A percentile compares a stretch with the other conserved stretches of the same genome.
Evolutionary conservation across 2,329 filamentous ascomycete species (phyloP).

Genomic region (Trichoderma hamatum): DNA sequence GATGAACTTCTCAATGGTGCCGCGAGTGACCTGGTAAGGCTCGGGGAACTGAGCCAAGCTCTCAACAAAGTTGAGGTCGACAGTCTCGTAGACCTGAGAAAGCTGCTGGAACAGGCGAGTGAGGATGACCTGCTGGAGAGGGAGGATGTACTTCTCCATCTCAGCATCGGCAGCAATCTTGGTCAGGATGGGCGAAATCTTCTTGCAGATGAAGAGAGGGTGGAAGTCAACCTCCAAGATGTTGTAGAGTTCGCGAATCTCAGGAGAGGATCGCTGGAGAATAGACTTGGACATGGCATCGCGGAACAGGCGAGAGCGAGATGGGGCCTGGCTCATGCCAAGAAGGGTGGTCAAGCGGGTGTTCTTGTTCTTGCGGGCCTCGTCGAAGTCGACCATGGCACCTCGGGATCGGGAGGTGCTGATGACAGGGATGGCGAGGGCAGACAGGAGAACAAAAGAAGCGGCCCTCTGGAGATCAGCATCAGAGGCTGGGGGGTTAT

Average conservation of each 20-base stretch:
- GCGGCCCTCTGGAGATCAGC: conserved; percentile 91
- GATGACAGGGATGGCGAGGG: conserved; percentile 97
- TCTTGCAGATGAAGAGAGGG: conserved; percentile 96
- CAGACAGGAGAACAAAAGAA: conserved; percentile 92
- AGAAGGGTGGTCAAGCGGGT: conserved; percentile 93
- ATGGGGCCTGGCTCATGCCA: conserved; percentile 88
- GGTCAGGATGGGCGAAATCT: conserved; percentile 93
- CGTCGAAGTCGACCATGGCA: conserved; percentile 94
- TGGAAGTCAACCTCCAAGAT: conserved; percentile 99
- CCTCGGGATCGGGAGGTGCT: conserved; percentile 96
- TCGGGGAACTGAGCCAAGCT: conserved; percentile 94
- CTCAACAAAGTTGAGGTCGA: conserved; percentile 91
- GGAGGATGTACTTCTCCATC: conserved; percentile 95
- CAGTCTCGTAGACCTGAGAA: conserved; percentile 98
- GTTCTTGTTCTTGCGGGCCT: conserved; percentile 98
- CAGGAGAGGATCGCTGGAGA: conserved; percentile 86
- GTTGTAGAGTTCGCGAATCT: conserved; percentile 97
- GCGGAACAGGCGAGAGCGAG: conserved; percentile 88
- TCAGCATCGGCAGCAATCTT: conserved; percentile 92
- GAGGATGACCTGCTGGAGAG: conserved; percentile 96
- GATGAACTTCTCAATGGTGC: conserved; percentile 99
- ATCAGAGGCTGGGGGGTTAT: conserved; percentile 88
- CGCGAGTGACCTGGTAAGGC: conserved; percentile 87
- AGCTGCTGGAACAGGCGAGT: conserved; percentile 98
- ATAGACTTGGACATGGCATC: conserved; percentile 95